Base-by-base conservation (phyloP, 345 rosid species). In the Euphorbia tirucalli region DNA sequence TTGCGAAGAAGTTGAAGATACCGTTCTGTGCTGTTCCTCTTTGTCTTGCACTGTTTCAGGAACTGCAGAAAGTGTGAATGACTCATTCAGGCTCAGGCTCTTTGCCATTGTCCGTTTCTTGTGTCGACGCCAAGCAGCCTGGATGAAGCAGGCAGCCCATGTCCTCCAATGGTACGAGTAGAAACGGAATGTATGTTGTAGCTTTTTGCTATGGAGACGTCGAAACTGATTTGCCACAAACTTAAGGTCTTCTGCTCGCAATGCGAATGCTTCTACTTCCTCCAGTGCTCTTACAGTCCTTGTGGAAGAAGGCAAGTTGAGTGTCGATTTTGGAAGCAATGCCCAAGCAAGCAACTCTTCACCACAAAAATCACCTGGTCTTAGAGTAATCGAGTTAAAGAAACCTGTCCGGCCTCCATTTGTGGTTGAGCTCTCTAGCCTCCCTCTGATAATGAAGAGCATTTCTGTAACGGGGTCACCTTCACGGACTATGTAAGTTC, bases 311-410 rank as follows among this genome's bases (percentile, higher is more conserved):
- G 98, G 97, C 78, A 94, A 66, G 73, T 87, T 92, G 68, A 81
- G 74, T 30, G 86, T 82, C 55, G 90, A 86, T 78, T 89, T 92
- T n/a, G 96, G 93, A 62, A 86, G 93, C 82, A 94, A 68, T 25
- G 98, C 98, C 97, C 98, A 94, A 0, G 95, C 84, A 44, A 92
- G 97, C 55, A 90, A 90, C 82, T 93, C 98, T 72, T 94, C 98
- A 0, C 97, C 96, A 11, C 96, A 92, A 66, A 94, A 92, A 77
- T 94, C 98, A n/a, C 96, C 96, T 46, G 96, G 92, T 16, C 93
- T 85, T 71, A 92, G 72, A 50, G 77, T 85, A 28, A 87, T 92
- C 43, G 97, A 82, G 75, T 95, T 86, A 87, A 95, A 95, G 89
- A 95, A 92, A 78, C 99, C 97, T 5, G 96, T 85, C 32, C 93